phyloP scores from a whole-genome alignment of 345 rosid species.

The Ricinus communis region DNA sequence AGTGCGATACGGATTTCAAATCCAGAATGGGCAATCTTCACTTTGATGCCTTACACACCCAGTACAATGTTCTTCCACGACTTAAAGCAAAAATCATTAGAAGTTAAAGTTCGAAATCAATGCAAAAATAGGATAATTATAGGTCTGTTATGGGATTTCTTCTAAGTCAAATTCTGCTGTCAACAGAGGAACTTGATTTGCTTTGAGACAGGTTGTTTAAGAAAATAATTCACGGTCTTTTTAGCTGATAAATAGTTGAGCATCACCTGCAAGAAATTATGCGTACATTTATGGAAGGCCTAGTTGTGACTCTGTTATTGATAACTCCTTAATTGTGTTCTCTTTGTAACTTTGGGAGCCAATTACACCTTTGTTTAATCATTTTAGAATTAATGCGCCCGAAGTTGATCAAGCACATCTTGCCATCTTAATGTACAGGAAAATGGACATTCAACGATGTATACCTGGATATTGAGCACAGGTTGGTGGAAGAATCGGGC shows the following conservation, averaged over 20 bases:
- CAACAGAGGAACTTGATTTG: background rate
- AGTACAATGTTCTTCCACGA: background rate
- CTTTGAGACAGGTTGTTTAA: background rate
- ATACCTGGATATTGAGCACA: constrained; percentile 66
- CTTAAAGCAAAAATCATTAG: background rate
- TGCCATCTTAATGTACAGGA: constrained; percentile 37
- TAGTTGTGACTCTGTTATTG: too few species aligned
- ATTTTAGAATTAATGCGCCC: background rate
- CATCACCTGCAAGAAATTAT: background rate
- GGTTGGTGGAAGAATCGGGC: constrained; percentile 72
- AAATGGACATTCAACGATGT: constrained; percentile 58
- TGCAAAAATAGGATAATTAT: too few species aligned
- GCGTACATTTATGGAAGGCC: background rate
- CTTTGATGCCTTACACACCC: background rate
- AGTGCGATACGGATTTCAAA: background rate
- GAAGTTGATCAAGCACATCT: background rate
- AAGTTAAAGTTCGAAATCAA: background rate
- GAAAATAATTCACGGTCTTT: background rate
- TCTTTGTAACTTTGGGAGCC: background rate
- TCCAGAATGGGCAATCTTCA: background rate
- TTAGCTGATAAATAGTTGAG: background rate
- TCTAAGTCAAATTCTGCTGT: background rate
- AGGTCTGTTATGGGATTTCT: background rate
- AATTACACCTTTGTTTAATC: background rate
- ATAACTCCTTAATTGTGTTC: background rate